Evolutionary conservation across 2,329 filamentous ascomycete species (phyloP).

Genomic region (Alternaria brassicae): DNA sequence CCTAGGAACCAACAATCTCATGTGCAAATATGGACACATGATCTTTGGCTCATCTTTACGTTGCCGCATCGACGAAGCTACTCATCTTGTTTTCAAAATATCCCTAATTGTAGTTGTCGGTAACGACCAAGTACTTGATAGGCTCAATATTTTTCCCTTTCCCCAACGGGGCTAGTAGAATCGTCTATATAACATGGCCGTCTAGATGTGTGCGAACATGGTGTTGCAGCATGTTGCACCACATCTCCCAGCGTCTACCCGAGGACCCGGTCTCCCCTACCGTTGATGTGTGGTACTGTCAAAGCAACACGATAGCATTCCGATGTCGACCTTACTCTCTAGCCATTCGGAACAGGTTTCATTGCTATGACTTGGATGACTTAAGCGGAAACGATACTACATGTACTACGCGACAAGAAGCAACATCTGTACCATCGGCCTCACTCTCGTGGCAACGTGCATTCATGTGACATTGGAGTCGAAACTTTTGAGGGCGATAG

Average conservation of each 20-base stretch:
- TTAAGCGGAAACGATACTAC: not conserved
- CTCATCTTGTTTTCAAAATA: not conserved
- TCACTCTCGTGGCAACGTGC: not conserved
- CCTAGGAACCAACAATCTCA: not conserved
- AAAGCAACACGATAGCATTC: not conserved
- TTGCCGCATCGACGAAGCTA: not conserved
- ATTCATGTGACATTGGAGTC: not conserved
- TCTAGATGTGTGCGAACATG: not conserved
- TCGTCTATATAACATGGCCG: not conserved
- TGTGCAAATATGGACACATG: not conserved
- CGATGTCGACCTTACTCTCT: not conserved
- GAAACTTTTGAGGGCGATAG: not conserved
- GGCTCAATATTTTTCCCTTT: not conserved
- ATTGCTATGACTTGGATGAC: not conserved
- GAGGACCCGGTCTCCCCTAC: not conserved
- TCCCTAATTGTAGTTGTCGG: not conserved
- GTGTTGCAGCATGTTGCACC: not conserved
- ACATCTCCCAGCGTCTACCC: not conserved
- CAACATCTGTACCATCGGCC: not conserved
- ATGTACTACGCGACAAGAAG: not conserved
- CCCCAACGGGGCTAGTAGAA: not conserved
- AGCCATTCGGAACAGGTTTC: not conserved
- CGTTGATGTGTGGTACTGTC: not conserved
- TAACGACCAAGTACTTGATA: not conserved
- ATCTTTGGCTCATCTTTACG: not conserved